Percentiles rank a stretch among this genome's conserved stretches.
Evolutionary conservation across 1,139 yeast genomes (phyloP).

Genomic region (Magnusiomyces fungicola): DNA sequence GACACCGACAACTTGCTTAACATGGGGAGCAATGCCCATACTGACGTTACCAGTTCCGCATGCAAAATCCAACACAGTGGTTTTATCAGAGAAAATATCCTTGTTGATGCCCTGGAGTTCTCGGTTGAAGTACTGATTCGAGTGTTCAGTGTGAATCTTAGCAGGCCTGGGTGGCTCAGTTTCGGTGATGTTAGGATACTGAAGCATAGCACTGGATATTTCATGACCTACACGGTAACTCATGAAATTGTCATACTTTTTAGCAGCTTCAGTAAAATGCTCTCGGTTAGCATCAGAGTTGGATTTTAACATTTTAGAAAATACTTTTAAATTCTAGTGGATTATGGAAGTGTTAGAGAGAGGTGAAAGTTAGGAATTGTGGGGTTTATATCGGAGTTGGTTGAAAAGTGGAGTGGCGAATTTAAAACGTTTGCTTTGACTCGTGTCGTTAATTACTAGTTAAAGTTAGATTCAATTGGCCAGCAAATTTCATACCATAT

Average conservation of each 20-base stretch:
- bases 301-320: no score
- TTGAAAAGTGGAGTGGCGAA: no score
- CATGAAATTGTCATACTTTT: slow-evolving; percentile 12
- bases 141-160: slow-evolving; percentile 1
- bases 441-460: no score
- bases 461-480: no score
- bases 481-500: no score
- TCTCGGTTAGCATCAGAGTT: slow-evolving; percentile 1
- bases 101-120: not conserved
- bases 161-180: not conserved
- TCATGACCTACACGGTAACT: slow-evolving; percentile 39
- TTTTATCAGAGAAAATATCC: slow-evolving; percentile 18
- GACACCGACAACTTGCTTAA: slow-evolving; percentile 25
- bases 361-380: no score
- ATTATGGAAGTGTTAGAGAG: no score
- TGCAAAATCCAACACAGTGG: slow-evolving; percentile 29
- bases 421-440: no score
- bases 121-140: not conserved
- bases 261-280: slow-evolving; percentile 2
- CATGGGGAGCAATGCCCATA: slow-evolving; percentile 24
- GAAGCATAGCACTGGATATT: slow-evolving; percentile 14
- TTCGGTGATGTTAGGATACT: slow-evolving; percentile 9
- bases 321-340: no score
- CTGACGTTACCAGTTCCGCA: slow-evolving; percentile 29
- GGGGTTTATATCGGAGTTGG: no score